Evolutionary conservation across 208 protist species (phyloP), one percentile per base, ranked within the genome.

Genomic region (Leptomonas pyrrhocoris): DNA sequence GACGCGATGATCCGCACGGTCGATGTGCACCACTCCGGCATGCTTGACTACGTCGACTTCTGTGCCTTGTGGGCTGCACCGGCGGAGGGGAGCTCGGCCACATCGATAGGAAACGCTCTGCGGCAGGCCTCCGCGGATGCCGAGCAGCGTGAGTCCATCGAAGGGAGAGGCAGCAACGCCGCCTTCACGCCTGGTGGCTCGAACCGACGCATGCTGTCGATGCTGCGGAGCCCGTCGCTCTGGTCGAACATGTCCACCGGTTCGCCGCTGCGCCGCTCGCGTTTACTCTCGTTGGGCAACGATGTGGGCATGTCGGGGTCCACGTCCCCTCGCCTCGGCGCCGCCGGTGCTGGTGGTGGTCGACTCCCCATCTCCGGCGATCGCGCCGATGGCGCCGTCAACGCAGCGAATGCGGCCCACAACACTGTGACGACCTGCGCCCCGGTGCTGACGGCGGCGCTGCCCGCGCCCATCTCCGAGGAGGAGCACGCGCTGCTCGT

Each of bases 1-100:
- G 85, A 88, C 63, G 63, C 64, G 38, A 86, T 89, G 83, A 83
- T 92, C 38, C 66, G 53, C 42, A 68, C 60, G 42, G 76, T 86
- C 0, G 89, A 94, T 46, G 74, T 84, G 45, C 79, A 92, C 50
- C 71, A 68, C 63, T 74, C 67, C 27, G 79, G 65, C 38, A 77
- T 80, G 67, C 70, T 95, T 13, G 74, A 80, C 77, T 95, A 88
- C 74, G 43, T 69, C 1, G 86, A 91, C 64, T 95, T 95, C 74
- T 90, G 83, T 56, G 59, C 76, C 2, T 60, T 95, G 55, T 95
- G 90, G 86, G 43, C 69, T 27, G 34, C 74, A 25, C 60, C 68
- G 56, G 68, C 54, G 21, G 63, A 59, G 8, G 38, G 4, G 30
- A 7, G 12, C 11, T 13, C 40, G 12, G 40, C 0, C 3, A 31